Evolutionary conservation across 495 filamentous ascomycete genomes (phyloP).

Genomic region (Oleoguttula mirabilis): DNA sequence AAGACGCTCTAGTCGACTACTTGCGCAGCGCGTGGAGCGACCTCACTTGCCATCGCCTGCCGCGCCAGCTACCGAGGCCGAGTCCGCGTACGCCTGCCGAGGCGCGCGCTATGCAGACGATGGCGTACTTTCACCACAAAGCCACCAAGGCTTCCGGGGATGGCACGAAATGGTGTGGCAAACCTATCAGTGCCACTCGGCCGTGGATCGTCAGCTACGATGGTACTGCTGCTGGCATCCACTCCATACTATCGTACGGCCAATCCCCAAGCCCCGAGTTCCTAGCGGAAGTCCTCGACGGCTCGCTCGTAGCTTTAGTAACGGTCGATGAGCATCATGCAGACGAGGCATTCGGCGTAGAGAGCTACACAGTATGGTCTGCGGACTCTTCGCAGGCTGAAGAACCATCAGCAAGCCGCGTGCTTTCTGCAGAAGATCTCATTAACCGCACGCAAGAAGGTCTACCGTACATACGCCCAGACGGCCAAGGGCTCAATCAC

Average conservation of each 20-base stretch:
- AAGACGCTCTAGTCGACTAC: conserved; percentile 7
- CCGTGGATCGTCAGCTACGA: conserved; percentile 48
- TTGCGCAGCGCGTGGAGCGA: conserved; percentile 1
- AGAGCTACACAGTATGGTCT: not conserved
- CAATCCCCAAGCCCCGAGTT: conserved; percentile 37
- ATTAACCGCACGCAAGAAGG: conserved; percentile 16
- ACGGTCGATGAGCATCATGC: conserved; percentile 34
- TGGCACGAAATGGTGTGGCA: conserved; percentile 36
- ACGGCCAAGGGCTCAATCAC: not conserved
- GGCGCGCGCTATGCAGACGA: conserved; percentile 64
- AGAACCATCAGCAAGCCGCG: no score
- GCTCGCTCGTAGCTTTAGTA: conserved; percentile 46
- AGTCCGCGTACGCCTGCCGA: conserved; percentile 50
- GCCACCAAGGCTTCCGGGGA: conserved; percentile 27
- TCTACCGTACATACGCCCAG: conserved; percentile 15
- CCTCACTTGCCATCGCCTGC: conserved; percentile 2
- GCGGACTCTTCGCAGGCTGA: not conserved
- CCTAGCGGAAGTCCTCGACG: conserved; percentile 43
- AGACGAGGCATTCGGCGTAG: not conserved
- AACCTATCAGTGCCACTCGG: conserved; percentile 35
- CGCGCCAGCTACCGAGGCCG: conserved; percentile 7
- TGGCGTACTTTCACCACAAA: conserved; percentile 54
- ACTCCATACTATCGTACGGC: conserved; percentile 42
- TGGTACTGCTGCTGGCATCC: conserved; percentile 39
- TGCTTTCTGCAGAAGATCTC: no score